phyloP scores from a whole-genome alignment of 2,329 filamentous ascomycete species.

The Cladosporium colombiae region DNA sequence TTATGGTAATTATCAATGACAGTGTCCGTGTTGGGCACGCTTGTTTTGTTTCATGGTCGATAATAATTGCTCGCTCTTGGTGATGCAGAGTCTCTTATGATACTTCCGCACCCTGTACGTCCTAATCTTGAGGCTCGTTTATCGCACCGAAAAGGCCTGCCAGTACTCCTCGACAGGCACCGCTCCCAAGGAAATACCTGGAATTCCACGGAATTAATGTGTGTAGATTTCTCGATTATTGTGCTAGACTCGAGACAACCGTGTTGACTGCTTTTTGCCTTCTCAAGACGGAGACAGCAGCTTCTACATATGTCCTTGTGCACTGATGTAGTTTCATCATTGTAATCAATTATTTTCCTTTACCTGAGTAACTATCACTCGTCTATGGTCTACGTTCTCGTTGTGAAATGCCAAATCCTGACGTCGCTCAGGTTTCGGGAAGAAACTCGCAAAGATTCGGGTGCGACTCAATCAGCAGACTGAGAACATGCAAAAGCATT shows the following conservation, averaged over 20 bases:
- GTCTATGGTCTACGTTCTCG: background rate
- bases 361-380: no score
- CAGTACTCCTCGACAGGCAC: no score
- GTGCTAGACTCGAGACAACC: background rate
- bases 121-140: no score
- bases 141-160: no score
- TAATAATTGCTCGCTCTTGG: background rate
- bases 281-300: background rate
- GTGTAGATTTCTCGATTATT: background rate
- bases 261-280: background rate
- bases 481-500: background rate
- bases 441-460: background rate
- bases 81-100: no score
- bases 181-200: no score
- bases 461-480: background rate
- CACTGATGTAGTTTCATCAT: no score
- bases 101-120: no score
- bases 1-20: conserved; percentile 3
- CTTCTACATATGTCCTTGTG: background rate
- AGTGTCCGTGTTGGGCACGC: background rate
- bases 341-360: no score
- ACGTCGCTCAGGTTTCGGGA: background rate
- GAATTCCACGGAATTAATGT: no score
- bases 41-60: background rate
- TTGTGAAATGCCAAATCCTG: background rate